These are phyloP conservation scores for Rubia tinctorum DNA, from an alignment of 305 asterid species.

Conservation along the genomic window DNA sequence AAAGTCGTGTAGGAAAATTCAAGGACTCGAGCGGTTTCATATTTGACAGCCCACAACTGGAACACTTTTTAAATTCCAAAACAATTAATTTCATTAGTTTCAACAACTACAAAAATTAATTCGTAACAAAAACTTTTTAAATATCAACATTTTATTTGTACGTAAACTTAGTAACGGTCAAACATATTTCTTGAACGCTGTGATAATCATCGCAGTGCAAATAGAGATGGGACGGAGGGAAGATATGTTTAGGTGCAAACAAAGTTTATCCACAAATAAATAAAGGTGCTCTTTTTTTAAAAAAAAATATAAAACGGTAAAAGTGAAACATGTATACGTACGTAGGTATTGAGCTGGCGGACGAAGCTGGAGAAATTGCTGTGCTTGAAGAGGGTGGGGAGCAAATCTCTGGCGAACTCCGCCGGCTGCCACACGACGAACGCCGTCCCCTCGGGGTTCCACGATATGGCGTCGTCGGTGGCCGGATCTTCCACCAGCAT, in stretches of 20 bases:
- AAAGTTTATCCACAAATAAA: neutral
- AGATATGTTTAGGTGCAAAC: neutral
- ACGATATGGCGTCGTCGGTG: conserved; percentile 63
- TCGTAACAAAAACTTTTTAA: too few species aligned
- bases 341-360: conserved; percentile 87
- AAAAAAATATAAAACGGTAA: too few species aligned
- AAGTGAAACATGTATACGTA: conserved; percentile 22
- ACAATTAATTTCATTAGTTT: too few species aligned
- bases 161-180: too few species aligned
- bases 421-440: conserved; percentile 87
- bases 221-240: too few species aligned
- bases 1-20: neutral
- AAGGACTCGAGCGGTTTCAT: neutral
- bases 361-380: conserved; percentile 93
- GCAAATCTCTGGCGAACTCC: conserved; percentile 74
- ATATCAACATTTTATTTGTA: too few species aligned
- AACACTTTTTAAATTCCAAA: too few species aligned
- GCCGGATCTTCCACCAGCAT: conserved; percentile 81
- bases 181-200: too few species aligned
- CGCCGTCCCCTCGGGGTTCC: conserved; percentile 75
- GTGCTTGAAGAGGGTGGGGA: conserved; percentile 78
- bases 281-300: too few species aligned
- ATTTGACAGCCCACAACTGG: too few species aligned
- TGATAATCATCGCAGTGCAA: too few species aligned
- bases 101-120: too few species aligned